Evolutionary conservation across 352 stramenopile species (phyloP).

Genomic region (Elongisporangium anandrum): DNA sequence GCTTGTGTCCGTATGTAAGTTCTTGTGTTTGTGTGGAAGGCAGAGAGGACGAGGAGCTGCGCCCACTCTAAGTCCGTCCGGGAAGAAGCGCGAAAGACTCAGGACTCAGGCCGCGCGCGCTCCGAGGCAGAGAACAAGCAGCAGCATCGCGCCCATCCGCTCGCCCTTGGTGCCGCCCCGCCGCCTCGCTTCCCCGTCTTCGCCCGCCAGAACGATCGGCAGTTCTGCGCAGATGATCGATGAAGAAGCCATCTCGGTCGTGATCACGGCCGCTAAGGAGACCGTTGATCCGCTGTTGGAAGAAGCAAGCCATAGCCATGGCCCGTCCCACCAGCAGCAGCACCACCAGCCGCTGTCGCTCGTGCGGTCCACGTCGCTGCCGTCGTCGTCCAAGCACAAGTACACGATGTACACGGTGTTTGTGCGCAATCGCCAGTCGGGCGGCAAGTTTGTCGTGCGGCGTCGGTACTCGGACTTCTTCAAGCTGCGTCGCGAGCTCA

Average conservation of each 20-base stretch:
- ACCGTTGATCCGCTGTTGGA: conserved; percentile 19
- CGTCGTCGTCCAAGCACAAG: conserved; percentile 29
- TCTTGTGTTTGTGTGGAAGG: neutral
- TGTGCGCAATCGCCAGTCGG: conserved; percentile 66
- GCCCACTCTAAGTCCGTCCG: neutral
- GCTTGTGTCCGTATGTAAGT: neutral
- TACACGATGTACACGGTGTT: conserved; percentile 87
- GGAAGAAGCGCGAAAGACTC: neutral
- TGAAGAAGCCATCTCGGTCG: conserved; percentile 59
- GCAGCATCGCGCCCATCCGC: neutral
- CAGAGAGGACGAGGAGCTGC: neutral
- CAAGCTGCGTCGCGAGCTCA: conserved; percentile 78
- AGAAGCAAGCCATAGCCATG: conserved; percentile 5
- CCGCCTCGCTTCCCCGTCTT: neutral
- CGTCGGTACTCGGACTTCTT: conserved; percentile 87
- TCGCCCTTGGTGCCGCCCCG: neutral
- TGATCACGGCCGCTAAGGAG: conserved; percentile 61
- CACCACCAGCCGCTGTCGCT: neutral
- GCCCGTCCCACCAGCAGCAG: neutral
- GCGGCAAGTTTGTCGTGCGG: conserved; percentile 69
- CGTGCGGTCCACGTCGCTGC: conserved; percentile 4
- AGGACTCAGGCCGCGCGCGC: neutral
- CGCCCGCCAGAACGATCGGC: neutral
- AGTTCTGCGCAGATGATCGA: conserved; percentile 33
- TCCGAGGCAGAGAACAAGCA: neutral